These are phyloP conservation scores for Malus sieversii DNA, from an alignment of 306 rosid genomes.

Conservation along the genomic window DNA sequence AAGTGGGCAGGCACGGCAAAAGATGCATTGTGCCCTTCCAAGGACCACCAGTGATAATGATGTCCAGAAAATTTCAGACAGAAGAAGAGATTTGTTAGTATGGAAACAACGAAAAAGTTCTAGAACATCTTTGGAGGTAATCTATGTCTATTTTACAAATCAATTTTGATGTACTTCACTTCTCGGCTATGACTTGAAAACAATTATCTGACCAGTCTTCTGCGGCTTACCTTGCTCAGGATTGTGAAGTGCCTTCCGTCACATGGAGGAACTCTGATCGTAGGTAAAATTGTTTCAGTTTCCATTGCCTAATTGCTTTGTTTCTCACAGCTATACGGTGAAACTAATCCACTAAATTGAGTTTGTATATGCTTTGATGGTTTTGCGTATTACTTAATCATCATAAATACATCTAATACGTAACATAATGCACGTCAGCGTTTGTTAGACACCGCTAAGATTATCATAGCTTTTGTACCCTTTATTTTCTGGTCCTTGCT, in stretches of 20 bases:
- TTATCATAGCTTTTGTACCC: neutral
- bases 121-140: constrained; percentile 33
- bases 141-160: constrained; percentile 8
- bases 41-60: constrained; percentile 39
- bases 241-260: constrained; percentile 40
- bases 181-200: neutral
- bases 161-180: constrained; percentile 7
- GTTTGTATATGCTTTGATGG: neutral
- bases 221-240: constrained; percentile 39
- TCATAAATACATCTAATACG: neutral
- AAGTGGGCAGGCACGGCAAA: constrained; percentile 40
- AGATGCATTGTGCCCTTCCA: constrained; percentile 57
- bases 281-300: constrained; percentile 35
- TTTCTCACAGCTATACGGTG: neutral
- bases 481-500: neutral
- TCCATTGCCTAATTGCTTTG: neutral
- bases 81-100: constrained; percentile 33
- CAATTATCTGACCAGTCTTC: constrained; percentile 9
- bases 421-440: neutral
- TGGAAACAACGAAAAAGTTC: constrained; percentile 23
- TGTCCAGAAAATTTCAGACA: constrained; percentile 32
- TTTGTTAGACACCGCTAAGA: neutral
- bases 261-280: constrained; percentile 36
- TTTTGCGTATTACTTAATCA: neutral
- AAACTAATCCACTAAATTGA: neutral